Conservation (phyloP, 805 yeast species). For the Starmerella geochares region DNA sequence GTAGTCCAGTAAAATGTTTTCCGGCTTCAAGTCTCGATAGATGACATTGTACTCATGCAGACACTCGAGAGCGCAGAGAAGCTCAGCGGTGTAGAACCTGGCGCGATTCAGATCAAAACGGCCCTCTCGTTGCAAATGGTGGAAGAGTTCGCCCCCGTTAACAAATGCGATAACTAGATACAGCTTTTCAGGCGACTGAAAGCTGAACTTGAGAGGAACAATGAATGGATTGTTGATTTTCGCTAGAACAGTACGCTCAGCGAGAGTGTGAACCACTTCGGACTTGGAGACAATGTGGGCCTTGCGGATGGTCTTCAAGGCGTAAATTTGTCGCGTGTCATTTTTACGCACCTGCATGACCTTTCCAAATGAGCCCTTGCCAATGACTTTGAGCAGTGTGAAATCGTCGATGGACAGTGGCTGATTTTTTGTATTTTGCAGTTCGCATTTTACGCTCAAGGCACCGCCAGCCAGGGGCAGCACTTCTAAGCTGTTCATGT, state of each 20-base stretch:
- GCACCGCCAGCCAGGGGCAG: conserved; percentile 26
- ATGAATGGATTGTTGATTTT: conserved; percentile 89
- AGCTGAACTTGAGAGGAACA: conserved; percentile 90
- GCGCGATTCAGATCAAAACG: conserved; percentile 80
- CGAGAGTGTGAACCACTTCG: conserved; percentile 92
- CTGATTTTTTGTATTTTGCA: conserved; percentile 30
- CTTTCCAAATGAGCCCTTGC: conserved; percentile 96
- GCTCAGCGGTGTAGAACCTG: conserved; percentile 87
- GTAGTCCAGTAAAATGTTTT: conserved; percentile 84
- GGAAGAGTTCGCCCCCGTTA: conserved; percentile 94
- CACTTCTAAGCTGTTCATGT: conserved; percentile 32
- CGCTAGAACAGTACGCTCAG: conserved; percentile 91
- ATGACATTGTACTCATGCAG: conserved; percentile 85
- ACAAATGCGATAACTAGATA: conserved; percentile 85
- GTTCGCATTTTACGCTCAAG: conserved; percentile 23
- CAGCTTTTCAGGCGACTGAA: conserved; percentile 92
- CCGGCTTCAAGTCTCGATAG: conserved; percentile 93
- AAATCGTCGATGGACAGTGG: conserved; percentile 82
- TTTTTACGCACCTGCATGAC: conserved; percentile 97
- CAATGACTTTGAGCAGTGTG: conserved; percentile 86
- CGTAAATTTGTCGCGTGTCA: conserved; percentile 90
- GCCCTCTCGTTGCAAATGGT: conserved; percentile 85
- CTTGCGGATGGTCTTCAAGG: conserved; percentile 85
- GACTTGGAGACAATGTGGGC: conserved; percentile 87
- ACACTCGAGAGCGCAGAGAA: conserved; percentile 84